Evolutionary conservation across 805 yeast species (phyloP).

Genomic region (Barnettozyma vustinii): DNA sequence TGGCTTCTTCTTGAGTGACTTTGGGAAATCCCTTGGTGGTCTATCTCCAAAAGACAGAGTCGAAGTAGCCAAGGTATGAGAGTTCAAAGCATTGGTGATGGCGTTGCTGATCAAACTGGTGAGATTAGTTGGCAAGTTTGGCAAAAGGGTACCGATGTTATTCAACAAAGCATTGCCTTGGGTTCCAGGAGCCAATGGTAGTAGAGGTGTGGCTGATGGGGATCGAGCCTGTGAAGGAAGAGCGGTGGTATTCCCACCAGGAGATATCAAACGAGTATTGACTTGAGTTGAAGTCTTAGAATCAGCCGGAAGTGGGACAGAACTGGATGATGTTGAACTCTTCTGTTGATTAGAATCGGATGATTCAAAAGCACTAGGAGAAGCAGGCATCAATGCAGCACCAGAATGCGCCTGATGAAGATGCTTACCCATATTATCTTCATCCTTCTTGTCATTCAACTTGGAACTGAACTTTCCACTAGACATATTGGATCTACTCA

Average conservation of each 20-base stretch:
- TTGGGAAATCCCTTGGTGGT: slow-evolving; percentile 2
- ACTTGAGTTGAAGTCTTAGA: not conserved
- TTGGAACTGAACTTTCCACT: slow-evolving; percentile 26
- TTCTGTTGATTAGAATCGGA: not conserved
- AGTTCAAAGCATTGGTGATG: slow-evolving; percentile 20
- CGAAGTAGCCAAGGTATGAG: not conserved
- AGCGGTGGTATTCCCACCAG: not conserved
- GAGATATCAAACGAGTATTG: not conserved
- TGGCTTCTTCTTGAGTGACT: slow-evolving; percentile 13
- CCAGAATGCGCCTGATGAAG: not conserved
- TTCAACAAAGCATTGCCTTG: slow-evolving; percentile 17
- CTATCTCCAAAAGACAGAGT: not conserved
- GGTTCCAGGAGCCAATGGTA: slow-evolving; percentile 14
- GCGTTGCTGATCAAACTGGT: slow-evolving; percentile 21
- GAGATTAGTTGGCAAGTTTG: slow-evolving; percentile 21
- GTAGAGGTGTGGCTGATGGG: not conserved
- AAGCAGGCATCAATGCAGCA: not conserved
- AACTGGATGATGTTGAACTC: not conserved
- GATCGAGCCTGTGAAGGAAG: not conserved
- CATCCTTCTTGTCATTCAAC: slow-evolving; percentile 15
- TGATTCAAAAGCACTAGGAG: not conserved
- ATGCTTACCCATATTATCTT: not conserved
- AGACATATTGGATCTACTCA: slow-evolving; percentile 43
- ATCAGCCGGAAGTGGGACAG: not conserved
- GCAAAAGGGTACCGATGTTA: slow-evolving; percentile 20